phyloP scores from a whole-genome alignment of 177 flowering plant species.

The Telopea speciosissima region DNA sequence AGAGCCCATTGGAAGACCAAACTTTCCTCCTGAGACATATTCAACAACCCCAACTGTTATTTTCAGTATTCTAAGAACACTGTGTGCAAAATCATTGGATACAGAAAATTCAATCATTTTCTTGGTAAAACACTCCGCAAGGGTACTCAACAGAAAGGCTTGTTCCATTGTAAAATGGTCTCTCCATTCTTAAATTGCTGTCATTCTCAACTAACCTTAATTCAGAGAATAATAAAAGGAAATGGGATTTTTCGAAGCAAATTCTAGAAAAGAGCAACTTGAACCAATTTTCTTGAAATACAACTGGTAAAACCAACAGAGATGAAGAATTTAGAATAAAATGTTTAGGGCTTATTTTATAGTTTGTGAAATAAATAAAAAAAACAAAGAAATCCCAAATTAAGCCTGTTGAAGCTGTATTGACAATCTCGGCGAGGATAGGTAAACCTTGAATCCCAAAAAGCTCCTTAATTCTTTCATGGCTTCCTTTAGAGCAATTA shows the following conservation, averaged over 20 bases:
- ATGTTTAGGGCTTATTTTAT: too few relatives aligned
- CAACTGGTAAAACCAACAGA: constrained; percentile 33
- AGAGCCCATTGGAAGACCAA: constrained; percentile 48
- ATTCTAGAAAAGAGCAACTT: constrained; percentile 51
- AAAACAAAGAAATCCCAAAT: too few relatives aligned
- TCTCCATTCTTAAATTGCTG: constrained; percentile 7
- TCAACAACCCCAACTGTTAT: constrained; percentile 33
- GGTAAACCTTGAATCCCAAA: constrained; percentile 41
- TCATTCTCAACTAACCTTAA: constrained; percentile 15
- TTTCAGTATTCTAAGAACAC: constrained; percentile 44
- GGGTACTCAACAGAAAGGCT: constrained; percentile 48
- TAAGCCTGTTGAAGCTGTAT: constrained; percentile 44
- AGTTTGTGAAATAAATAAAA: too few relatives aligned
- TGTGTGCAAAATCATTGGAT: constrained; percentile 37
- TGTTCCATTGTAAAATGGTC: constrained; percentile 44
- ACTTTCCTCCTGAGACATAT: constrained; percentile 23
- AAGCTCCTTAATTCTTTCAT: constrained; percentile 28
- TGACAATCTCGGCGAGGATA: constrained; percentile 42
- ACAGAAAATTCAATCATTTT: constrained; percentile 29
- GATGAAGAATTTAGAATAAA: too few relatives aligned
- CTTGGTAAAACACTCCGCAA: constrained; percentile 54
- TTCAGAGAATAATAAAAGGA: constrained; percentile 35
- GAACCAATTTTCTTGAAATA: constrained; percentile 65
- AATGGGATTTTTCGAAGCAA: constrained; percentile 48
- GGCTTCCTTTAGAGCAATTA: constrained; percentile 37